Conservation (phyloP, 139 green algal genomes). For the Auxenochlorella protothecoides region DNA sequence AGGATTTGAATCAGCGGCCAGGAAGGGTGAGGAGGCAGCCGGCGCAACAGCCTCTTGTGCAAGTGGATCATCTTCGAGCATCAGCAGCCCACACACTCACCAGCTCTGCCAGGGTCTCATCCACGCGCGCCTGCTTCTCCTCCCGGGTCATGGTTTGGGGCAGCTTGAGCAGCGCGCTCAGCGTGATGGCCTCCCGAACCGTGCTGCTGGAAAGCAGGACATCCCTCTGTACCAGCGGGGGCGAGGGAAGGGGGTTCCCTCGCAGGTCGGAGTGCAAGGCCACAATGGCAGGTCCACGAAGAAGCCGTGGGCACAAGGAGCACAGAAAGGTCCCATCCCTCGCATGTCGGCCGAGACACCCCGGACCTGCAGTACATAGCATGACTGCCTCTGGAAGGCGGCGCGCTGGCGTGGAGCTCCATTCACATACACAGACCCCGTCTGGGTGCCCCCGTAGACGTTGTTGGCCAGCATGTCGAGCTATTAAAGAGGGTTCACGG, state of each 20-base stretch:
- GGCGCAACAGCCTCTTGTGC: not conserved
- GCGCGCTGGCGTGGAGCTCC: slow-evolving; percentile 7
- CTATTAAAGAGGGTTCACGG: slow-evolving; percentile 11
- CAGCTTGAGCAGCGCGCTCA: slow-evolving; percentile 51
- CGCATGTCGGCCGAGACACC: too few species aligned
- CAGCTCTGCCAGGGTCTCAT: slow-evolving; percentile 47
- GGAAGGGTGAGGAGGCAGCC: too few species aligned
- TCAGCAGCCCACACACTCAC: slow-evolving; percentile 13
- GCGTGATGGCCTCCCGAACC: slow-evolving; percentile 48
- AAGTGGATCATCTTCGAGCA: not conserved
- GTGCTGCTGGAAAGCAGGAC: slow-evolving; percentile 52
- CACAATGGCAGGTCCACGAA: too few species aligned
- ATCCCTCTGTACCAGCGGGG: slow-evolving; percentile 19
- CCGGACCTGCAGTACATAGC: slow-evolving; percentile 50
- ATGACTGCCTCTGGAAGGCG: slow-evolving; percentile 17
- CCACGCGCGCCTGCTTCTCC: slow-evolving; percentile 39
- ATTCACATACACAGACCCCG: slow-evolving; percentile 43
- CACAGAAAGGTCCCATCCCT: too few species aligned
- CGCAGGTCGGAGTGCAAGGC: too few species aligned
- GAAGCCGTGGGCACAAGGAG: too few species aligned
- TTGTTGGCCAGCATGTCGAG: slow-evolving; percentile 51
- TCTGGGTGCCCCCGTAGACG: slow-evolving; percentile 5
- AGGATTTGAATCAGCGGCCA: too few species aligned
- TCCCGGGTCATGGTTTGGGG: slow-evolving; percentile 19
- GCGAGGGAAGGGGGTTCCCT: too few species aligned